Percentiles rank a stretch among this genome's conserved stretches.
Conservation (phyloP, 192 early-diverging fungal genomes). For the Rhizoclosmatium globosum region DNA sequence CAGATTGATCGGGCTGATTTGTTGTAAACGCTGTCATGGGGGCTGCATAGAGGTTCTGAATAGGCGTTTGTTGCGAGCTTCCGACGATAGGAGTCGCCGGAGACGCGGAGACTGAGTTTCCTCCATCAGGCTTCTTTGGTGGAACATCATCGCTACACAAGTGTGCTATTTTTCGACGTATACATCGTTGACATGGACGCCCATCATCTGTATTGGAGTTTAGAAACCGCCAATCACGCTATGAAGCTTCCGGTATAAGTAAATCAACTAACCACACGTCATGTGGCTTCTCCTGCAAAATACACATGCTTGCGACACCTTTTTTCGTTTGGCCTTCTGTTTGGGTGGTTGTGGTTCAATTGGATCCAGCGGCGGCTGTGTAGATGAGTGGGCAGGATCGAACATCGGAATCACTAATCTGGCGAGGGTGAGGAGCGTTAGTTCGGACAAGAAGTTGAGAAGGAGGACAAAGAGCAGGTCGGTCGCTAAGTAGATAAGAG, state of each 20-base stretch:
- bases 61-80: not conserved
- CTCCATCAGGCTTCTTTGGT: constrained; percentile 5
- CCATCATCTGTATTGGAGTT: constrained; percentile 57
- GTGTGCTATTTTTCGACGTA: constrained; percentile 94
- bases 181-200: constrained; percentile 93
- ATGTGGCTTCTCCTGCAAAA: constrained; percentile 96
- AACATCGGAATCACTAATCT: too few species aligned
- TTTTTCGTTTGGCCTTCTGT: constrained; percentile 50
- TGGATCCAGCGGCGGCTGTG: constrained; percentile 8
- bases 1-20: not conserved
- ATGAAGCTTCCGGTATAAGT: too few species aligned
- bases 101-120: not conserved
- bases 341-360: not conserved
- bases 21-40: constrained; percentile 6
- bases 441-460: too few species aligned
- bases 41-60: not conserved
- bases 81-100: not conserved
- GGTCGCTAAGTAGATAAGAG: too few species aligned
- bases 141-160: constrained; percentile 82
- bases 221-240: too few species aligned
- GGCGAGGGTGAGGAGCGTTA: too few species aligned
- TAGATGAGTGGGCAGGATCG: not conserved
- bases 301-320: constrained; percentile 80
- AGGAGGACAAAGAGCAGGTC: too few species aligned
- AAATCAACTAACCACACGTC: constrained; percentile 76